Conservation (phyloP, 352 stramenopile species). For the Pythium myriotylum region DNA sequence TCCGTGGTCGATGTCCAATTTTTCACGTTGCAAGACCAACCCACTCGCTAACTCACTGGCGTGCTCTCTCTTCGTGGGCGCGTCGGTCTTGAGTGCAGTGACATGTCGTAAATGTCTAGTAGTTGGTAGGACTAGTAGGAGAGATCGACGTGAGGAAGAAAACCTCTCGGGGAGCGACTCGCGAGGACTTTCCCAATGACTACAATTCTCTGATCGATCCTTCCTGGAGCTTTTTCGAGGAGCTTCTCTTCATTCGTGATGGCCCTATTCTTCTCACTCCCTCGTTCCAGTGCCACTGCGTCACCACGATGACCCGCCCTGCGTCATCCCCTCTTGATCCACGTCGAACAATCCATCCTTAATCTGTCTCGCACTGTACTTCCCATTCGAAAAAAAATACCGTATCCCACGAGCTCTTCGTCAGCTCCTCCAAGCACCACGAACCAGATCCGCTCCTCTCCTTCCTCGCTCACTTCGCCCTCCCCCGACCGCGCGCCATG, state of each 20-base stretch:
- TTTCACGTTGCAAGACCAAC: conserved; percentile 76
- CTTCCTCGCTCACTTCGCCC: not conserved
- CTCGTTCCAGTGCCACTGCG: no score
- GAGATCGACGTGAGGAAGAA: conserved; percentile 78
- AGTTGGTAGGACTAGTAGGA: conserved; percentile 3
- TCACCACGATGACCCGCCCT: no score
- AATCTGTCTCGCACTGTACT: no score
- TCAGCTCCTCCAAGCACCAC: conserved; percentile 25
- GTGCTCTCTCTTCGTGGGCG: conserved; percentile 44
- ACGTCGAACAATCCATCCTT: no score
- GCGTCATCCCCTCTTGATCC: no score
- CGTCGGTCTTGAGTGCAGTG: conserved; percentile 80
- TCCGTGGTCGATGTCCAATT: conserved; percentile 85
- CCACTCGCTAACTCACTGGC: conserved; percentile 76
- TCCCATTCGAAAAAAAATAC: no score
- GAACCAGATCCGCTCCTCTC: conserved; percentile 11
- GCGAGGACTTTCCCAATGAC: conserved; percentile 78
- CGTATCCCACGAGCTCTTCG: no score
- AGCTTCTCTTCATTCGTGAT: no score
- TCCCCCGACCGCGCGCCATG: not conserved
- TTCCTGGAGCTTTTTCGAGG: no score
- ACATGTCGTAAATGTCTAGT: conserved; percentile 35
- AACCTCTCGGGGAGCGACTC: conserved; percentile 69
- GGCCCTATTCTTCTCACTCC: no score
- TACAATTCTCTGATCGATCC: conserved; percentile 91